phyloP scores from a whole-genome alignment of 345 rosid genomes.

The Dimocarpus longan region DNA sequence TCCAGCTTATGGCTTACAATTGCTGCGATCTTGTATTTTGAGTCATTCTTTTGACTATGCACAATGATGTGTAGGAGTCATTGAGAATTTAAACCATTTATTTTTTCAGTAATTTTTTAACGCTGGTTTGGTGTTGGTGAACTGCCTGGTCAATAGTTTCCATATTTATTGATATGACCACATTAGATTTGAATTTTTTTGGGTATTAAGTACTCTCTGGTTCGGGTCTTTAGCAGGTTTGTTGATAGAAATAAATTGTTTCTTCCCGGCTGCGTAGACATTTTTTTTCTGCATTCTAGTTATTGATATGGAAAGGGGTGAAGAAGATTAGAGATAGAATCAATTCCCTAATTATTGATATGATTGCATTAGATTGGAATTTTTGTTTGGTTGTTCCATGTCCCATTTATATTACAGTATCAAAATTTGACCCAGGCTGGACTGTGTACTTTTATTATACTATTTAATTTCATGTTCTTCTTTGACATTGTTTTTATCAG shows the following conservation, averaged over 20 bases:
- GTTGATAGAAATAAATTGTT: too few relatives aligned
- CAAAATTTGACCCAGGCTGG: not conserved
- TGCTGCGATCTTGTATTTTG: not conserved
- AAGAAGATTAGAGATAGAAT: too few relatives aligned
- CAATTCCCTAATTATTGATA: too few relatives aligned
- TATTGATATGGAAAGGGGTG: too few relatives aligned
- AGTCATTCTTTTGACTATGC: slow-evolving; percentile 1
- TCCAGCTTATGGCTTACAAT: not conserved
- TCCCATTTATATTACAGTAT: not conserved
- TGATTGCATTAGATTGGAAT: not conserved
- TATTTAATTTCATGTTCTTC: not conserved
- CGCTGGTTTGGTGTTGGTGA: not conserved
- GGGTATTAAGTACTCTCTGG: too few relatives aligned
- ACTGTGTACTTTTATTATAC: not conserved
- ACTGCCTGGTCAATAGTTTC: not conserved
- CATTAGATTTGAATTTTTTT: not conserved
- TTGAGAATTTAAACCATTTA: not conserved
- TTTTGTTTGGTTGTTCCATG: too few relatives aligned
- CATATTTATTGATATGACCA: not conserved
- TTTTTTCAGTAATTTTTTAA: not conserved
- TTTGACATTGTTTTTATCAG: not conserved
- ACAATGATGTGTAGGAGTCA: not conserved
- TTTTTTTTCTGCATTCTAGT: too few relatives aligned
- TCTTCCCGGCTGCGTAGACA: too few relatives aligned
- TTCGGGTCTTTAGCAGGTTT: too few relatives aligned